Evolutionary conservation across 2,329 filamentous ascomycete species (phyloP).

Genomic region (Colletotrichum endophyticum): DNA sequence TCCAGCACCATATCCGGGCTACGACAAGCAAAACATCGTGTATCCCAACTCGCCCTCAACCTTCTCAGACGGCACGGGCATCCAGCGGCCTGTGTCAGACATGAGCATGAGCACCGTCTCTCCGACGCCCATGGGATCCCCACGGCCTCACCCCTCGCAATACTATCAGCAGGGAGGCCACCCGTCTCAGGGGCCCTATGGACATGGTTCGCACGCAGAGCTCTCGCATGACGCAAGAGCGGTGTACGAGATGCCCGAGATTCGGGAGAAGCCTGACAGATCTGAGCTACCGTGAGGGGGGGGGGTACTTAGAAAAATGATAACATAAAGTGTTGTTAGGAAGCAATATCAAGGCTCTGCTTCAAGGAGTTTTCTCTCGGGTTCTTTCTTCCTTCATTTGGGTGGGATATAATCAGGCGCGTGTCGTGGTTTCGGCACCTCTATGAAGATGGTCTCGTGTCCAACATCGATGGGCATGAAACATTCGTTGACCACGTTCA

Average conservation of each 20-base stretch:
- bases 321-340: rapidly evolving
- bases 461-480: background rate
- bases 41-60: background rate
- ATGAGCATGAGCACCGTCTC: background rate
- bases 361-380: rapidly evolving
- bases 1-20: background rate
- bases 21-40: background rate
- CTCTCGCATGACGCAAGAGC: background rate
- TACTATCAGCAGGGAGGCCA: background rate
- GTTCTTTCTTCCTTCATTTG: background rate
- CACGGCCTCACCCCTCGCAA: background rate
- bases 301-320: background rate
- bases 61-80: background rate
- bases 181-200: background rate
- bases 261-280: background rate
- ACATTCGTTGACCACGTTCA: too few species aligned
- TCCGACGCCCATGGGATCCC: background rate
- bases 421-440: background rate
- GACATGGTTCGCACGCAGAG: background rate
- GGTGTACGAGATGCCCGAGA: constrained; percentile 10
- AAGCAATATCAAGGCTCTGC: background rate
- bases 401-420: background rate
- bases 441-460: rapidly evolving
- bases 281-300: background rate
- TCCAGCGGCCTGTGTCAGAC: background rate